Percentiles rank a stretch among this genome's conserved stretches.
These are phyloP conservation scores for Fusarium sp. DNA, from an alignment of 2,329 filamentous ascomycete species.

Conservation along the genomic window DNA sequence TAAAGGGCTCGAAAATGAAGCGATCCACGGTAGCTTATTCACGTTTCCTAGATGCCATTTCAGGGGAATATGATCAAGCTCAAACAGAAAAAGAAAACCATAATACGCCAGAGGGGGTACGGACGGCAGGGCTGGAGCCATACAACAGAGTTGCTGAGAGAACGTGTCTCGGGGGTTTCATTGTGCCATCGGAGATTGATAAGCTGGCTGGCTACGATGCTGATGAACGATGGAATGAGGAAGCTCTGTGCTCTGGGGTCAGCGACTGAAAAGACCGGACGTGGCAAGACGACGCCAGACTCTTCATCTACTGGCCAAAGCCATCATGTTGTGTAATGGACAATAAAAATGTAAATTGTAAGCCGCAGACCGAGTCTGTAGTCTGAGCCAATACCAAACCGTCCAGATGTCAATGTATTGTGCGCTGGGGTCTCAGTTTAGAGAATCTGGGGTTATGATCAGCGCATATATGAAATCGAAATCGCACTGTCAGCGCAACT, in stretches of 20 bases:
- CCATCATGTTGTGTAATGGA: constrained; percentile 19
- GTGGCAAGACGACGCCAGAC: constrained; percentile 26
- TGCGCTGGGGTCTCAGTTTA: background rate
- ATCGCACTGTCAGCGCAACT: constrained; percentile 28
- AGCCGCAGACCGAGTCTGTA: constrained; percentile 13
- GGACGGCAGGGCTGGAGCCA: constrained; percentile 10
- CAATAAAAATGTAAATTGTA: constrained; percentile 1
- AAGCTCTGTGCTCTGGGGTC: constrained; percentile 20
- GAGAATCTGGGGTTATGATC: background rate
- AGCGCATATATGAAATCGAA: background rate
- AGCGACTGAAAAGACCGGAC: constrained; percentile 28
- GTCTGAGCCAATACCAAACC: constrained; percentile 26
- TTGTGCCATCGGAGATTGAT: constrained; percentile 35
- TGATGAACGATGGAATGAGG: constrained; percentile 29
- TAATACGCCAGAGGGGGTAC: background rate
- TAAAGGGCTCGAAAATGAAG: background rate
- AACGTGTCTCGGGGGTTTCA: constrained; percentile 31
- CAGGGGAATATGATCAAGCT: constrained; percentile 6
- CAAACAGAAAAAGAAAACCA: background rate
- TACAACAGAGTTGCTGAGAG: constrained; percentile 24
- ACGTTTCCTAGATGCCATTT: background rate
- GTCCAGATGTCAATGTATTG: constrained; percentile 8
- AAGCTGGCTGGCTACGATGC: constrained; percentile 39
- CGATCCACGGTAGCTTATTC: background rate
- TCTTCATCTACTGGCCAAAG: constrained; percentile 23